Evolutionary conservation across 2,329 filamentous ascomycete species (phyloP).

Genomic region (Drechslerella stenobrocha): DNA sequence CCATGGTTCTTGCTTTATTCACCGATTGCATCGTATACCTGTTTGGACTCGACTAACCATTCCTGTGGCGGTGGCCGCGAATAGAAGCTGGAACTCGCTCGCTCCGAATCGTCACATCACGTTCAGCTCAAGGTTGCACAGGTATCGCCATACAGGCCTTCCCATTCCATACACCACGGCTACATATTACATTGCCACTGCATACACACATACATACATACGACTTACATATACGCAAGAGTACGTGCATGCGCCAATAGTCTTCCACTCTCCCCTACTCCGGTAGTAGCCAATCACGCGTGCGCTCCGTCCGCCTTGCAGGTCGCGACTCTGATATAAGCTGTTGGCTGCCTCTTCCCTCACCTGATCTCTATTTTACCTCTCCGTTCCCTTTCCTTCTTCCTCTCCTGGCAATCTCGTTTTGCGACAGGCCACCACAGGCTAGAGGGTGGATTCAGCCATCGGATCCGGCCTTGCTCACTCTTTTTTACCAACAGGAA

Average conservation of each 20-base stretch:
- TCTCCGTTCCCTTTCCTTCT: constrained; percentile 9
- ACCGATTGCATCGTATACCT: constrained; percentile 25
- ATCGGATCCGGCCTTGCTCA: neutral
- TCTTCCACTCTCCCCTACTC: neutral
- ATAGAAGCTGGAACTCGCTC: neutral
- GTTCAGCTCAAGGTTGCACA: constrained; percentile 4
- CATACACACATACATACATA: constrained; percentile 11
- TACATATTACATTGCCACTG: constrained; percentile 2
- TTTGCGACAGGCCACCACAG: constrained; percentile 1
- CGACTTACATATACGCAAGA: neutral
- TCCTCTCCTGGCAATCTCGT: constrained; percentile 1
- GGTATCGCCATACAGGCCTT: neutral
- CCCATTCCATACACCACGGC: neutral
- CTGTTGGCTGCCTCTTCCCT: constrained; percentile 16
- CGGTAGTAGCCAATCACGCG: constrained; percentile 28
- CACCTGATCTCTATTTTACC: constrained; percentile 39
- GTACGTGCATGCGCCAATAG: too few relatives aligned
- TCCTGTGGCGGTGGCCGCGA: constrained; percentile 5
- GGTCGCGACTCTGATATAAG: constrained; percentile 37
- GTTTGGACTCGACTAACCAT: constrained; percentile 16
- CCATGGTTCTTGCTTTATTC: constrained; percentile 20
- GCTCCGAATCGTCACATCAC: neutral
- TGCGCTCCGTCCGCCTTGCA: constrained; percentile 9
- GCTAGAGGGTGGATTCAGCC: neutral
- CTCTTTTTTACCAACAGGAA: neutral